These are phyloP conservation scores for Epichloe sibirici DNA, from an alignment of 2,329 filamentous ascomycete genomes.

Conservation along the genomic window DNA sequence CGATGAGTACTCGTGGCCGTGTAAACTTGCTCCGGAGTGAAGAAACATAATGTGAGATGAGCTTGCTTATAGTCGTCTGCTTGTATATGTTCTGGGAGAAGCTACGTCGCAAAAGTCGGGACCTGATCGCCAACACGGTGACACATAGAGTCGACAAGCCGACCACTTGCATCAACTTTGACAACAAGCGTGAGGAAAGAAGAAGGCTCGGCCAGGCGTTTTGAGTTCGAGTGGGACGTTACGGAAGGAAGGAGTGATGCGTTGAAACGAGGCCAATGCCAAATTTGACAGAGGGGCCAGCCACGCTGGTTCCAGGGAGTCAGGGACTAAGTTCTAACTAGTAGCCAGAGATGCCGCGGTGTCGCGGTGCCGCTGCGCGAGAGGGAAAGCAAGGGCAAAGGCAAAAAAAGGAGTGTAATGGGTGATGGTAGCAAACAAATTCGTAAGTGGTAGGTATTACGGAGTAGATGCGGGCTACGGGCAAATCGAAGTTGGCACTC, in stretches of 20 bases:
- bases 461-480: not conserved
- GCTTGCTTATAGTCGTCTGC: not conserved
- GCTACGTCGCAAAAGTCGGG: not conserved
- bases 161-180: too few species aligned
- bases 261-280: not conserved
- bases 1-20: constrained; percentile 46
- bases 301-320: not conserved
- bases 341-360: not conserved
- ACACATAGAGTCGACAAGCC: too few species aligned
- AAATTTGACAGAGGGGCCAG: constrained; percentile 2
- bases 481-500: not conserved
- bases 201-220: too few species aligned
- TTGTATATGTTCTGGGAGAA: not conserved
- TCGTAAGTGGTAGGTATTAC: not conserved
- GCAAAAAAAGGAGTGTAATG: not conserved
- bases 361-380: not conserved
- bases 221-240: not conserved
- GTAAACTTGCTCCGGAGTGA: constrained; percentile 45
- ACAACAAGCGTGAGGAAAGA: too few species aligned
- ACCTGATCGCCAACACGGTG: not conserved
- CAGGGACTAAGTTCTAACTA: not conserved
- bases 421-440: not conserved
- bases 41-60: constrained; percentile 35
- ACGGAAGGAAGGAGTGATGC: not conserved
- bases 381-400: not conserved